Base-by-base conservation (phyloP, 495 filamentous ascomycete genomes). In the Annulohypoxylon moriforme region DNA sequence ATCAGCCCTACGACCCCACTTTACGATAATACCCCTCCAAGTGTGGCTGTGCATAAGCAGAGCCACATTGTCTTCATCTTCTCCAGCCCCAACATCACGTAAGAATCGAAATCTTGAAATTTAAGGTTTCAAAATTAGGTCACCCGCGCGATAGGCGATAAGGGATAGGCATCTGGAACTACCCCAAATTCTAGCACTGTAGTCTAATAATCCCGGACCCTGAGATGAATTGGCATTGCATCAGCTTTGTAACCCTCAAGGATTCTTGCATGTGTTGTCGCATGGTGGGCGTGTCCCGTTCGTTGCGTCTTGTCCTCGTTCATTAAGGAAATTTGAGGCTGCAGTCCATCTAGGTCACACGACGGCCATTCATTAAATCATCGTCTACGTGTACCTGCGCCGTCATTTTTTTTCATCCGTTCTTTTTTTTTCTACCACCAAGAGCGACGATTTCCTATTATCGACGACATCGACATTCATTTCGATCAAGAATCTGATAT, bases 221-320 rank as follows among this genome's bases (percentile, higher is more conserved):
- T 47, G 49, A 42, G 29, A 57, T 64, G 60, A 69, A 64, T 60
- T 69, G 60, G 60, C 67, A 64, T 60, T 69, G 60, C 60, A 64
- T 64, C 20, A 57, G 34, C 38, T 49, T 24, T 44, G 18, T 40
- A 50, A 20, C 38, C 38, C 40, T n/a, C 29, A 38, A 44, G 36
- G 20, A 64, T 58, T 31, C 33, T 40, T 46, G 14, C 60, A 38
- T 59, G 47, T 27, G 25, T 63, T 20, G 20, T 60, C 38, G 27
- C n/a, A 24, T 16, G 34, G 59, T 22, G 24, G 13, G 25, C 40
- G 20, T n/a, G n/a, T n/a, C n/a, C n/a, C n/a, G 25, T 33, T 11
- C 13, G 3, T 52, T 29, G 25, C 5, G 10, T 36, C 38, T n/a
- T 11, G 11, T 42, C 38, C 13, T 42, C 7, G n/a, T n/a, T n/a